Evolutionary conservation across 1,284 basidiomycete species (phyloP).

Genomic region (Ustilago loliicola): DNA sequence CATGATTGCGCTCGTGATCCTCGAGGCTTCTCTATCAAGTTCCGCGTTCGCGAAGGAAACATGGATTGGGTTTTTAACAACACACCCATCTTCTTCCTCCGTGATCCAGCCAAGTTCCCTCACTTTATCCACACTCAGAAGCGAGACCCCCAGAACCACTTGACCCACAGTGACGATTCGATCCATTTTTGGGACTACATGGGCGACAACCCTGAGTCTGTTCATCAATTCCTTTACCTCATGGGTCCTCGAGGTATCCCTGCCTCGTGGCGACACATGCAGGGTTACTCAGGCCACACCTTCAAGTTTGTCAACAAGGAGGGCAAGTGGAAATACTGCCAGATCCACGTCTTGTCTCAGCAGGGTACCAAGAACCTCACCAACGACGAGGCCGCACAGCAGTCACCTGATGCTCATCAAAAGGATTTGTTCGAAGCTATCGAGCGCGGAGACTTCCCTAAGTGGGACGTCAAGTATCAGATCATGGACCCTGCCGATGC

Average conservation of each 20-base stretch:
- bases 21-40: constrained; percentile 61
- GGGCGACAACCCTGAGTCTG: constrained; percentile 45
- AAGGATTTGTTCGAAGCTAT: constrained; percentile 66
- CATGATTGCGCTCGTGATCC: constrained; percentile 55
- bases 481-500: constrained; percentile 54
- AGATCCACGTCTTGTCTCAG: constrained; percentile 58
- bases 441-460: constrained; percentile 61
- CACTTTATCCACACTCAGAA: constrained; percentile 65
- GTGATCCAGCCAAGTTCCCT: constrained; percentile 59
- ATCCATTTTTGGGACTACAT: constrained; percentile 58
- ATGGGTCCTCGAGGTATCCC: constrained; percentile 59
- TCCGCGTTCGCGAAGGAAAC: constrained; percentile 49
- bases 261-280: constrained; percentile 45
- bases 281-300: constrained; percentile 60
- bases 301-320: constrained; percentile 59
- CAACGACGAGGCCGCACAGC: constrained; percentile 46
- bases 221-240: constrained; percentile 57
- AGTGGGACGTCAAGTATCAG: constrained; percentile 65
- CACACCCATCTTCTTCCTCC: constrained; percentile 62
- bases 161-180: constrained; percentile 49
- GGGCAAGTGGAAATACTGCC: constrained; percentile 57
- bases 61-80: constrained; percentile 57
- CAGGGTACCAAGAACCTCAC: constrained; percentile 53
- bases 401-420: constrained; percentile 55
- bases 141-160: constrained; percentile 50